Evolutionary conservation across 2,329 filamentous ascomycete genomes (phyloP).

Genomic region (Epichloe glyceriae): DNA sequence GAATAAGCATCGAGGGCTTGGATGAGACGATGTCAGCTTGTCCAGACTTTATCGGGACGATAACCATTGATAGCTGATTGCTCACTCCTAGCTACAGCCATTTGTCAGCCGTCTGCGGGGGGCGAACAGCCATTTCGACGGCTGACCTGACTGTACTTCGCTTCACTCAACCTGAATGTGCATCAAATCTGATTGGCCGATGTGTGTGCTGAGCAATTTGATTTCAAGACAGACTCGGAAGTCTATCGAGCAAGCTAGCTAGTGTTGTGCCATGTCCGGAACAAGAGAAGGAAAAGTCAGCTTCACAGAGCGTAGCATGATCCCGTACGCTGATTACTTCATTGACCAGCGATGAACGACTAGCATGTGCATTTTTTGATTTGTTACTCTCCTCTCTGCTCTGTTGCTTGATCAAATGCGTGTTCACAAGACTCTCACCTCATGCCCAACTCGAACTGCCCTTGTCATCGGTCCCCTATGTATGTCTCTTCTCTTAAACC

Average conservation of each 20-base stretch:
- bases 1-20: background rate
- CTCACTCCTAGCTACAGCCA: background rate
- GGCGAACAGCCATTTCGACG: no score
- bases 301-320: no score
- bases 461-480: background rate
- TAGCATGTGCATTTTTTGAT: background rate
- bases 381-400: background rate
- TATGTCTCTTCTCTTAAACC: background rate
- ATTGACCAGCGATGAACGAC: background rate
- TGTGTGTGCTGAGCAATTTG: no score
- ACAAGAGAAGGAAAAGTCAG: no score
- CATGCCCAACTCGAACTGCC: background rate
- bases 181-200: no score
- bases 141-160: no score
- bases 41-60: no score
- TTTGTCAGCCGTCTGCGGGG: conserved; percentile 4
- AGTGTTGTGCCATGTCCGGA: no score
- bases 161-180: no score
- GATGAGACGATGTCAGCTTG: background rate
- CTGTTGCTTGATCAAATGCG: background rate
- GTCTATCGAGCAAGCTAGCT: no score
- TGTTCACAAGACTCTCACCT: background rate
- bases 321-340: no score
- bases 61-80: background rate
- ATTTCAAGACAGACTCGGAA: no score